Base-by-base conservation (phyloP, 768 basidiomycete species). In the Lactarius pseudohatsudake region DNA sequence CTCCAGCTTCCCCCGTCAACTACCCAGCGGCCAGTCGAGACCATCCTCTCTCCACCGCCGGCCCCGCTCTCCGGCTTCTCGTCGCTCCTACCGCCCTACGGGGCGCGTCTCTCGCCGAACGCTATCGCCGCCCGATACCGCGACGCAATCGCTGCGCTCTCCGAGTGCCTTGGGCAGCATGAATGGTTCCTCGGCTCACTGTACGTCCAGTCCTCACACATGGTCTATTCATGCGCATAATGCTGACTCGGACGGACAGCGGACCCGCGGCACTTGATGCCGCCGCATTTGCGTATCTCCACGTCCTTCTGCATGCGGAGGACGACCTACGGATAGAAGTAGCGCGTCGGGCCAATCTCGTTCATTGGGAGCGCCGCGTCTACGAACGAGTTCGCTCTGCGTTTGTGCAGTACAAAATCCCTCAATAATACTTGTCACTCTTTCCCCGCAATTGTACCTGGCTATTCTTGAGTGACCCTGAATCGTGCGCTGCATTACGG, bases 121-220 rank as follows among this genome's bases (percentile, higher is more conserved):
- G 76, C 81, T 2, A 74, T 92, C 22, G 78, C 85, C 59, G 76
- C 81, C 18, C 83, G 84, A 70, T 94, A 90, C 75, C 79, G 80
- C 22, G 89, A 91, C 57, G 91, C 91, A 18, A 86, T 93, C 22
- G 74, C 82, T 2, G 83, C 91, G 1, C 82, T 94, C 36, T 88
- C 90, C 0, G 89, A 90, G 68, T 84, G 91, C 28, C 82, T 94
- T 1, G 89, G 86, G 30, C 85, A 83, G 3, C 88, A 93, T 72
- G 84, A 83, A 67, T 94, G 92, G 92, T 89, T 94, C 77, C 82
- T 94, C 3, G 87, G 81, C 43, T 93, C 91, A 15, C 77, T 76
- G 92, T 92, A 73, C 57, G 83, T 72, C 26, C 26, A 26, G 26
- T 26, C 28, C 28, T 28, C 70, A 54, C 68, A 3, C 58, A 9